Evolutionary conservation across 2,329 filamentous ascomycete genomes (phyloP).

Genomic region (Colletotrichum magnum): DNA sequence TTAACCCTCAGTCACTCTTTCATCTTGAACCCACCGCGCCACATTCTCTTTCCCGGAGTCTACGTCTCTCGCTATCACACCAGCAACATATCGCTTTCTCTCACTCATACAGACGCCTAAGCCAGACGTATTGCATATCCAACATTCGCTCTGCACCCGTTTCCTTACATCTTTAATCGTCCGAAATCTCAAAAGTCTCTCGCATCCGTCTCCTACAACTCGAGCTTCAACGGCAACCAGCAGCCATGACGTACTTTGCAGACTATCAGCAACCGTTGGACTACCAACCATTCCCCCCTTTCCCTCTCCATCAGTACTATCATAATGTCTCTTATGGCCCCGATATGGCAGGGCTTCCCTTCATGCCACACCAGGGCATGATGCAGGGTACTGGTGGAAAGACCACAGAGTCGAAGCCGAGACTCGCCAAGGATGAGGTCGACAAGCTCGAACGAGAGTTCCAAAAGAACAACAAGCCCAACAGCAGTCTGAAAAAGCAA

Average conservation of each 20-base stretch:
- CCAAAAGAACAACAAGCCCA: conserved; percentile 75
- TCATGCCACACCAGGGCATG: conserved; percentile 40
- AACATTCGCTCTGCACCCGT: conserved; percentile 14
- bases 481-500: conserved; percentile 72
- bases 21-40: conserved; percentile 1
- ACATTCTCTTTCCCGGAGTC: neutral
- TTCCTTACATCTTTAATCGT: conserved; percentile 10
- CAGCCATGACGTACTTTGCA: conserved; percentile 37
- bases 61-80: conserved; percentile 22
- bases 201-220: conserved; percentile 1
- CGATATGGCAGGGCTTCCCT: conserved; percentile 26
- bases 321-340: conserved; percentile 30
- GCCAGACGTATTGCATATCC: neutral
- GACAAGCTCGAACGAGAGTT: conserved; percentile 73
- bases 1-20: conserved; percentile 42
- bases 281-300: conserved; percentile 31
- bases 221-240: conserved; percentile 1
- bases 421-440: conserved; percentile 71
- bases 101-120: conserved; percentile 13
- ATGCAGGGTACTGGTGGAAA: conserved; percentile 42
- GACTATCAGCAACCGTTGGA: conserved; percentile 22
- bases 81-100: neutral
- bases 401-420: conserved; percentile 64
- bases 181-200: neutral
- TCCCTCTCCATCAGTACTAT: conserved; percentile 31